A percentile compares a stretch with the other conserved stretches of the same genome.
These are phyloP conservation scores for Globisporangium echinulatum DNA, from an alignment of 352 stramenopile genomes.

Conservation along the genomic window DNA sequence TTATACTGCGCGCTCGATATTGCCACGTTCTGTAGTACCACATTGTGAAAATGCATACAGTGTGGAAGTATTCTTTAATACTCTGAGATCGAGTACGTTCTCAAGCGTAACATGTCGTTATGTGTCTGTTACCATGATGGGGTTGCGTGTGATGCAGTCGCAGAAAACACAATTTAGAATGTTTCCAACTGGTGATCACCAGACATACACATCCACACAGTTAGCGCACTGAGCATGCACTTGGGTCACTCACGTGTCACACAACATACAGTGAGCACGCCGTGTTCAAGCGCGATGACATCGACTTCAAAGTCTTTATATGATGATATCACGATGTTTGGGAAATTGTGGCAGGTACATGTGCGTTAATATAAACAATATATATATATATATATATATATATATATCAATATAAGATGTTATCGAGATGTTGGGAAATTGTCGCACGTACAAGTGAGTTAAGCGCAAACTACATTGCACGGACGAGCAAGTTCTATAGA, in stretches of 20 bases:
- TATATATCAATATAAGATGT: no score
- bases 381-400: no score
- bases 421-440: no score
- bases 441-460: conserved; percentile 62
- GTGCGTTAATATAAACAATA: no score
- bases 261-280: conserved; percentile 57
- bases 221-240: neutral
- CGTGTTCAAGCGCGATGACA: conserved; percentile 54
- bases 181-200: conserved; percentile 60
- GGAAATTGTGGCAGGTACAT: conserved; percentile 54
- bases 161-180: conserved; percentile 64
- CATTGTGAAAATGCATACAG: conserved; percentile 22
- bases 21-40: conserved; percentile 73
- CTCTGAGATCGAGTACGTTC: no score
- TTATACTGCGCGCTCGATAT: conserved; percentile 50
- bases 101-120: neutral
- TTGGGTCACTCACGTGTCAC: no score
- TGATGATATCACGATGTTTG: conserved; percentile 44
- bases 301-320: conserved; percentile 77
- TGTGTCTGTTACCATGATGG: conserved; percentile 40
- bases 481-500: conserved; percentile 56
- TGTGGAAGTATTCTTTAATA: neutral
- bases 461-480: conserved; percentile 59
- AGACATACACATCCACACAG: conserved; percentile 5
- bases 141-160: conserved; percentile 47